These are phyloP conservation scores for Melanomma pulvis-pyrius DNA, from an alignment of 495 filamentous ascomycete species.

Conservation along the genomic window DNA sequence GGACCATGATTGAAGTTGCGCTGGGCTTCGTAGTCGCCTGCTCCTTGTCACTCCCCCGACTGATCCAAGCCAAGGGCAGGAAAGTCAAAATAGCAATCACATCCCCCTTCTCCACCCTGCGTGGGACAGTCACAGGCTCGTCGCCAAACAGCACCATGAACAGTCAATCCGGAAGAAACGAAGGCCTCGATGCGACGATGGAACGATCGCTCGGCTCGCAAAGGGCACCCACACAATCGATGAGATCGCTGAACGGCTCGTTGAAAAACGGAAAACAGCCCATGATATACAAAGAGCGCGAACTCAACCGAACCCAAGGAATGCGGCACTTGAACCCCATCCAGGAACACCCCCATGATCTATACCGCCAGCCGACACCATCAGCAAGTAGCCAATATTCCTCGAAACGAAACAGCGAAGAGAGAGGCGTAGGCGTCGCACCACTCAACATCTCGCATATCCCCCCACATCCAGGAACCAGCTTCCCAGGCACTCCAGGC, in stretches of 20 bases:
- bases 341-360: neutral
- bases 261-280: neutral
- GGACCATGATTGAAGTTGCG: conserved; percentile 26
- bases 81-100: conserved; percentile 10
- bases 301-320: neutral
- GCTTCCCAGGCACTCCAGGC: no score
- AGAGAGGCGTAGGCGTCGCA: neutral
- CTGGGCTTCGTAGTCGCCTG: conserved; percentile 31
- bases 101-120: conserved; percentile 12
- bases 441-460: neutral
- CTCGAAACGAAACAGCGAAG: neutral
- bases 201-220: neutral
- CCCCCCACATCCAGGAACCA: no score
- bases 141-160: neutral
- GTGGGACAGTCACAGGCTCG: neutral
- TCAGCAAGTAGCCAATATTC: neutral
- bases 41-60: conserved; percentile 12
- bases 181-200: neutral
- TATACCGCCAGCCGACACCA: neutral
- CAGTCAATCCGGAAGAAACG: neutral
- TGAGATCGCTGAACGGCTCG: neutral
- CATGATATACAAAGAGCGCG: neutral
- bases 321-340: neutral
- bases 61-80: conserved; percentile 21
- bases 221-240: neutral